Evolutionary conservation across 345 rosid species (phyloP).

Genomic region (Salix dunnii): DNA sequence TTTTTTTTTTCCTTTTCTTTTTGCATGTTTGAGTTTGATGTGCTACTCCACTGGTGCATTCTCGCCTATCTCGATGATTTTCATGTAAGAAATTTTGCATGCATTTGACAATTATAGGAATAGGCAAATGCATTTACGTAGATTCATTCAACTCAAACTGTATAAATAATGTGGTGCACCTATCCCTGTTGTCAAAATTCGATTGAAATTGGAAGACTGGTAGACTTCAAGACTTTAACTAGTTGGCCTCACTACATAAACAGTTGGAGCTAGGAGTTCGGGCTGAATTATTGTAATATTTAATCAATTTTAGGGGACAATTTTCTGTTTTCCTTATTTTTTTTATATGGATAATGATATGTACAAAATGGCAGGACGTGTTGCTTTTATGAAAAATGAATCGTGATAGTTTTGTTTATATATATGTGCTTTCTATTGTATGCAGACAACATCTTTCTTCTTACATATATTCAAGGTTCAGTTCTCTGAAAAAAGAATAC

Average conservation of each 20-base stretch:
- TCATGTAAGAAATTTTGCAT: background rate
- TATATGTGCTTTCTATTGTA: slow-evolving; percentile 4
- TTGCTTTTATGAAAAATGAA: background rate
- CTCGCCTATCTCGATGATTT: background rate
- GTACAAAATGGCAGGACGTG: background rate
- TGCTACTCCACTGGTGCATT: background rate
- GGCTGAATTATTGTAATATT: background rate
- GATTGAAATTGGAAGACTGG: background rate
- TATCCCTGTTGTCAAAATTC: background rate
- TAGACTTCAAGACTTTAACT: background rate
- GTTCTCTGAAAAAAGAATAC: slow-evolving; percentile 63
- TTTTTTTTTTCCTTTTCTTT: background rate
- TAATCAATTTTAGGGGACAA: background rate
- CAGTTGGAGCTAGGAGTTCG: background rate
- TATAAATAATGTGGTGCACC: background rate
- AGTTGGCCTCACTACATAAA: background rate
- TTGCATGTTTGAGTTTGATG: background rate
- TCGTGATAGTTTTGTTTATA: background rate
- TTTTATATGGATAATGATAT: background rate
- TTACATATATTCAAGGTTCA: slow-evolving; percentile 85
- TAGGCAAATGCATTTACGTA: background rate
- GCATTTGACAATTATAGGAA: background rate
- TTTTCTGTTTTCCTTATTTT: background rate
- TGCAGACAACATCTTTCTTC: slow-evolving; percentile 87
- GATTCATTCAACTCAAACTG: background rate